Percentiles rank a stretch among this genome's conserved stretches.
Evolutionary conservation across 768 basidiomycete genomes (phyloP).

Genomic region (Termitomyces sp.): DNA sequence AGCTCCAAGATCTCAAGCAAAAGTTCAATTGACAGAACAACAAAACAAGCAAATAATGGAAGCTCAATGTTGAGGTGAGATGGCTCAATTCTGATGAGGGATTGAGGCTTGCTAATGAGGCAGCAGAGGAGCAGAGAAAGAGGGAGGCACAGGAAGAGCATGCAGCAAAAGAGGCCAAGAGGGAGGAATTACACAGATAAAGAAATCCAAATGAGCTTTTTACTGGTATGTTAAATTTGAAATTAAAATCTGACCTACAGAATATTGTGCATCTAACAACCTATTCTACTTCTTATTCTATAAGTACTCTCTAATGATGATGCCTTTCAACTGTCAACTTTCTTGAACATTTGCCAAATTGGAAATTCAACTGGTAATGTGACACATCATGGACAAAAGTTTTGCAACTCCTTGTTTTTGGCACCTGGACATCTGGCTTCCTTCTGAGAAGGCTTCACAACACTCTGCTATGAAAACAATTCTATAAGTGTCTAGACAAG

Average conservation of each 20-base stretch:
- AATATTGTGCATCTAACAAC: background rate
- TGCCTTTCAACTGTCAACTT: no score
- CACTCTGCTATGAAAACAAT: background rate
- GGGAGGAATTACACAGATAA: background rate
- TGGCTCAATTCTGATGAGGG: no score
- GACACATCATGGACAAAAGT: background rate
- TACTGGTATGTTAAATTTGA: background rate
- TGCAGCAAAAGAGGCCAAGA: background rate
- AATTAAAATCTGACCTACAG: background rate
- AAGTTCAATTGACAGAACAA: no score
- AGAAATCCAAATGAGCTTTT: background rate
- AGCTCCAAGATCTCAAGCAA: no score
- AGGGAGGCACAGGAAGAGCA: background rate
- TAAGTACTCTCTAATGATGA: no score
- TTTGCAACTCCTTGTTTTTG: background rate
- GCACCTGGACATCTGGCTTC: background rate
- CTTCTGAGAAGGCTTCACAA: background rate
- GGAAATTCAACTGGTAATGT: background rate
- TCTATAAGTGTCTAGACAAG: background rate
- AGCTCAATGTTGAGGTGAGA: no score
- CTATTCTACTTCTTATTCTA: no score
- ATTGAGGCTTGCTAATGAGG: background rate
- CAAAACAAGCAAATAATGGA: no score
- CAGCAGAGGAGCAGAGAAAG: background rate
- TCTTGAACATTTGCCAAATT: background rate